Conservation (phyloP, 441 rosid genomes). For the Erysimum pusillum region DNA sequence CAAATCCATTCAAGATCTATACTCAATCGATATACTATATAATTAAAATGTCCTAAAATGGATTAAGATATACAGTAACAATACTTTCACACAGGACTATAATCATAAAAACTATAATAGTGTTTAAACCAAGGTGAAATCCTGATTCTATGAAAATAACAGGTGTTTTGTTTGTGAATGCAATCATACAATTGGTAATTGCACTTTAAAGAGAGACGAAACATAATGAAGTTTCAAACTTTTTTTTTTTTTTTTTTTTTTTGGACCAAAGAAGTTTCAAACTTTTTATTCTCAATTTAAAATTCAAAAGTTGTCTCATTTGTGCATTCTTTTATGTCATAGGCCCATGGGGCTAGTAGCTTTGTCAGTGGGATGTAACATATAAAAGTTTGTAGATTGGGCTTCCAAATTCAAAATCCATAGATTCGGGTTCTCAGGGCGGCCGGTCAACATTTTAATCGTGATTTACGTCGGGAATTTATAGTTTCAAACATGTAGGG, state of each 20-base stretch:
- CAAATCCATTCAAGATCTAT: not conserved
- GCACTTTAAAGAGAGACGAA: not conserved
- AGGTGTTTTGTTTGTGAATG: conserved; percentile 1
- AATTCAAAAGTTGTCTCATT: not conserved
- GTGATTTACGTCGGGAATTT: not conserved
- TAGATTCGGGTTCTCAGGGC: conserved; percentile 1
- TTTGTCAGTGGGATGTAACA: not conserved
- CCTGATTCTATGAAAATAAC: not conserved
- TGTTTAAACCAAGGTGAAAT: not conserved
- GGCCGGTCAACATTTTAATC: conserved; percentile 2
- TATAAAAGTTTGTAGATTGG: not conserved
- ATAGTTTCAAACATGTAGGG: conserved; percentile 7
- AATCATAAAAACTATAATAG: not conserved
- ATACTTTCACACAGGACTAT: not conserved
- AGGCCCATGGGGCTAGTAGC: conserved; percentile 31
- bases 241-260: too few relatives aligned
- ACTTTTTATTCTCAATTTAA: not conserved
- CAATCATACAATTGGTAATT: not conserved
- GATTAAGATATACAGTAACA: not conserved
- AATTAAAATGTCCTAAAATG: not conserved
- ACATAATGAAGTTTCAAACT: not conserved
- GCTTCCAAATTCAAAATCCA: conserved; percentile 14
- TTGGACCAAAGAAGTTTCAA: not conserved
- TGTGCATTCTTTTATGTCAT: not conserved
- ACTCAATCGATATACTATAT: not conserved